Evolutionary conservation across 352 stramenopile genomes (phyloP).

Genomic region (Blastocystis sp.): DNA sequence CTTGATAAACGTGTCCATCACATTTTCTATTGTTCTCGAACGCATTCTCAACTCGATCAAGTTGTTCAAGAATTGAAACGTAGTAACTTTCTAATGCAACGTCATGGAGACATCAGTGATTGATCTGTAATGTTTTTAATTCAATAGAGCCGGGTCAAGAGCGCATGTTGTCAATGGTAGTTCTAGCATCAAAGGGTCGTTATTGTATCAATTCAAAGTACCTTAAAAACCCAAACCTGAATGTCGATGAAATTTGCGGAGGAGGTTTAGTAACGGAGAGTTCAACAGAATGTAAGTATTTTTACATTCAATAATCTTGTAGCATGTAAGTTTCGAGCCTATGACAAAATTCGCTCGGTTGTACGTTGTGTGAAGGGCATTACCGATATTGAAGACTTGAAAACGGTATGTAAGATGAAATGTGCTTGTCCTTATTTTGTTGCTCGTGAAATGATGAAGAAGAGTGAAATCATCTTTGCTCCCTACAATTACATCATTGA

Average conservation of each 20-base stretch:
- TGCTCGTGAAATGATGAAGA: conserved; percentile 73
- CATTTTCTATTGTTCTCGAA: conserved; percentile 86
- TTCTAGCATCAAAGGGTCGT: conserved; percentile 3
- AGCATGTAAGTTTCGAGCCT: background rate
- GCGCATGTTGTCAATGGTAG: conserved; percentile 14
- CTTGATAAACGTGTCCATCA: background rate
- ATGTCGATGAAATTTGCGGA: conserved; percentile 40
- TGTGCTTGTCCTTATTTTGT: conserved; percentile 79
- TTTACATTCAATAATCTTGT: background rate
- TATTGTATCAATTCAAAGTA: conserved; percentile 56
- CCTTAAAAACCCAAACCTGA: background rate
- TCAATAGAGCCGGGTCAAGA: background rate
- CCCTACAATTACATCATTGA: conserved; percentile 99
- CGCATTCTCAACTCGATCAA: conserved; percentile 86
- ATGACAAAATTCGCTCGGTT: background rate
- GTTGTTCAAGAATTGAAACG: conserved; percentile 87
- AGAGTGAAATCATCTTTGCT: conserved; percentile 93
- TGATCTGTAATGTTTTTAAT: background rate
- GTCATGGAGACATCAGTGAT: background rate
- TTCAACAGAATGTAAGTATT: background rate
- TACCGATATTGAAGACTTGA: conserved; percentile 98
- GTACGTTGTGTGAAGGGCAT: conserved; percentile 55
- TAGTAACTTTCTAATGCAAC: conserved; percentile 70
- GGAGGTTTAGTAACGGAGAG: background rate
- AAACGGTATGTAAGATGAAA: conserved; percentile 74